Evolutionary conservation across 192 early-diverging fungal genomes (phyloP).

Genomic region (Umbelopsis sp.): DNA sequence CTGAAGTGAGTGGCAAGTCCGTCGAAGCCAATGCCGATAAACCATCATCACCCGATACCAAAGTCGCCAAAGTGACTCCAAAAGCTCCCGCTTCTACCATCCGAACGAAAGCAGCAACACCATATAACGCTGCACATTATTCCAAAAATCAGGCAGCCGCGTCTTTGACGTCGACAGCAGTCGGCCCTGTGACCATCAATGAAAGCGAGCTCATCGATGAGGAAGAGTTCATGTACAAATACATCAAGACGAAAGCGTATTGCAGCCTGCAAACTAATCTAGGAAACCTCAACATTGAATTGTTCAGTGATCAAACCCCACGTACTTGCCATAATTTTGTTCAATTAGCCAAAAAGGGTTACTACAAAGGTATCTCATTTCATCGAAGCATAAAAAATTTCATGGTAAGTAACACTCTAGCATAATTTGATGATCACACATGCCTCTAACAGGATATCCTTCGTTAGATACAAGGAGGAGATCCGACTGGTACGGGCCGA

Average conservation of each 20-base stretch:
- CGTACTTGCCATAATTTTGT: constrained; percentile 93
- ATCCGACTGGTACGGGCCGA: constrained; percentile 91
- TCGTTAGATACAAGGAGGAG: constrained; percentile 84
- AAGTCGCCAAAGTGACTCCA: not conserved
- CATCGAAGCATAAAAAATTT: constrained; percentile 92
- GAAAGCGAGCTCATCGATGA: constrained; percentile 71
- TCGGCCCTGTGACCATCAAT: constrained; percentile 71
- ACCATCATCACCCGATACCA: constrained; percentile 24
- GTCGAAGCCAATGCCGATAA: constrained; percentile 28
- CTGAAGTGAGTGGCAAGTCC: constrained; percentile 50
- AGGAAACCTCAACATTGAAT: constrained; percentile 80
- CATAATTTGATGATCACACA: not conserved
- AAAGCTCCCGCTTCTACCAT: constrained; percentile 18
- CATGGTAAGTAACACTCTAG: constrained; percentile 59
- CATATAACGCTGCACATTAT: constrained; percentile 84
- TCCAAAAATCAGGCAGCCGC: constrained; percentile 76
- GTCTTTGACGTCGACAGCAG: constrained; percentile 87
- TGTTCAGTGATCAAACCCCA: constrained; percentile 82
- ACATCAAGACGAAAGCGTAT: constrained; percentile 82
- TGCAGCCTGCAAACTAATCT: constrained; percentile 80
- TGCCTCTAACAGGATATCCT: constrained; percentile 16
- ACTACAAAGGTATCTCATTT: constrained; percentile 84
- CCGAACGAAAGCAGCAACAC: constrained; percentile 49
- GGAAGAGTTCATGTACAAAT: constrained; percentile 89
- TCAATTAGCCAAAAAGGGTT: constrained; percentile 79